Conservation (phyloP, 2,329 filamentous ascomycete species). For the Didymosphaeria variabile region DNA sequence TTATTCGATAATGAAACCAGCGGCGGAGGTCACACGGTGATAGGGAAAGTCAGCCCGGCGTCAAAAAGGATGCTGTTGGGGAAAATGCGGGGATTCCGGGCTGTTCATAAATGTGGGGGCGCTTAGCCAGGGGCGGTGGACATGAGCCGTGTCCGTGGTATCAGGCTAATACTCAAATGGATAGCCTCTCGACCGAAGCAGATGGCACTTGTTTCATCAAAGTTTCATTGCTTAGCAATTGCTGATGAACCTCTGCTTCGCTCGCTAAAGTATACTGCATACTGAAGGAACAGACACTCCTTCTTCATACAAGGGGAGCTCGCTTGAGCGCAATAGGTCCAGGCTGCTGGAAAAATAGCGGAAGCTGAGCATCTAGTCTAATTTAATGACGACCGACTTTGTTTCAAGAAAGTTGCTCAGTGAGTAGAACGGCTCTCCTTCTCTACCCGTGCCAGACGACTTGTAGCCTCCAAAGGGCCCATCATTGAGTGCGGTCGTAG, state of each 20-base stretch:
- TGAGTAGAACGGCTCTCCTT: slow-evolving; percentile 42
- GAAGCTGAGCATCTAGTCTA: slow-evolving; percentile 18
- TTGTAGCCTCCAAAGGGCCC: slow-evolving; percentile 56
- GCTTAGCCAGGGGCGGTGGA: slow-evolving; percentile 23
- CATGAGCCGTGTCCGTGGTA: not conserved
- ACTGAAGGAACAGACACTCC: no score
- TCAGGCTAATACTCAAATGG: slow-evolving; percentile 17
- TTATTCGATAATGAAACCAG: slow-evolving; percentile 32
- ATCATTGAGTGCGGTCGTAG: slow-evolving; percentile 37
- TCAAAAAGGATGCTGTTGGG: slow-evolving; percentile 21
- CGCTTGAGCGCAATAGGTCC: not conserved
- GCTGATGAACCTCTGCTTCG: not conserved
- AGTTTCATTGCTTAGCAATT: slow-evolving; percentile 6
- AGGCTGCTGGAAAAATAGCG: not conserved
- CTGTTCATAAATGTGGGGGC: slow-evolving; percentile 29
- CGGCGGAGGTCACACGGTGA: slow-evolving; percentile 23
- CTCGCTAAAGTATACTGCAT: not conserved
- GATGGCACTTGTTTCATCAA: slow-evolving; percentile 3
- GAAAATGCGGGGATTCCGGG: slow-evolving; percentile 26
- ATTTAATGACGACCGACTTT: slow-evolving; percentile 45
- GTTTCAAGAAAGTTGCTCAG: slow-evolving; percentile 48
- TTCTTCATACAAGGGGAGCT: not conserved
- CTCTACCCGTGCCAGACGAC: slow-evolving; percentile 45
- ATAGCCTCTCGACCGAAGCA: slow-evolving; percentile 3
- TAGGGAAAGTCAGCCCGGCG: slow-evolving; percentile 20